Conservation (phyloP, 495 filamentous ascomycete genomes). For the Lasiosphaeria miniovina region DNA sequence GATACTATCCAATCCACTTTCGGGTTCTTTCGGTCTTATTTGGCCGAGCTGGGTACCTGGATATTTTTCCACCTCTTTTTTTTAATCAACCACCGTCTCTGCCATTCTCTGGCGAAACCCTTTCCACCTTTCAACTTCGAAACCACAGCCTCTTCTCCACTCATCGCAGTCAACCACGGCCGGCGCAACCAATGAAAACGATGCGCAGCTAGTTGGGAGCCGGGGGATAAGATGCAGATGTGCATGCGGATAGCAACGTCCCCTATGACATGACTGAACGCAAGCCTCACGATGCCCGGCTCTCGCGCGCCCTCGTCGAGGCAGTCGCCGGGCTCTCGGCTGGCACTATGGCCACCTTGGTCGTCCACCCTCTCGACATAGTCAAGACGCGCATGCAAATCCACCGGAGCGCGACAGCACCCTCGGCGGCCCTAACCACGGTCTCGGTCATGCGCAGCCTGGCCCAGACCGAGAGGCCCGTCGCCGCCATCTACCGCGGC, state of each 20-base stretch:
- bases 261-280: constrained; percentile 35
- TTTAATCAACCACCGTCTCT: constrained; percentile 7
- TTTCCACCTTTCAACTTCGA: neutral
- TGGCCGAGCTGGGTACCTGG: constrained; percentile 12
- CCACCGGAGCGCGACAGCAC: constrained; percentile 34
- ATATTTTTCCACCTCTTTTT: constrained; percentile 2
- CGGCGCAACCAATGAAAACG: too few relatives aligned
- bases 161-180: too few relatives aligned
- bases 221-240: too few relatives aligned
- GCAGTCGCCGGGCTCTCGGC: constrained; percentile 86
- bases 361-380: constrained; percentile 84
- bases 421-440: constrained; percentile 34
- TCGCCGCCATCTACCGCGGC: constrained; percentile 79
- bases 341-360: constrained; percentile 78
- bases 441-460: constrained; percentile 45
- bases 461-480: constrained; percentile 38
- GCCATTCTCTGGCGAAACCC: neutral
- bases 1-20: neutral
- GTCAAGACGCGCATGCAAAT: constrained; percentile 92
- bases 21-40: constrained; percentile 20
- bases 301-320: constrained; percentile 80
- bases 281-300: constrained; percentile 37
- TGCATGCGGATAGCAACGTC: too few relatives aligned
- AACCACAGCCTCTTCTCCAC: neutral
- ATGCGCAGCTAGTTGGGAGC: too few relatives aligned